Evolutionary conservation across 1,139 yeast genomes (phyloP).

Genomic region (Debaryomyces nepalensis): DNA sequence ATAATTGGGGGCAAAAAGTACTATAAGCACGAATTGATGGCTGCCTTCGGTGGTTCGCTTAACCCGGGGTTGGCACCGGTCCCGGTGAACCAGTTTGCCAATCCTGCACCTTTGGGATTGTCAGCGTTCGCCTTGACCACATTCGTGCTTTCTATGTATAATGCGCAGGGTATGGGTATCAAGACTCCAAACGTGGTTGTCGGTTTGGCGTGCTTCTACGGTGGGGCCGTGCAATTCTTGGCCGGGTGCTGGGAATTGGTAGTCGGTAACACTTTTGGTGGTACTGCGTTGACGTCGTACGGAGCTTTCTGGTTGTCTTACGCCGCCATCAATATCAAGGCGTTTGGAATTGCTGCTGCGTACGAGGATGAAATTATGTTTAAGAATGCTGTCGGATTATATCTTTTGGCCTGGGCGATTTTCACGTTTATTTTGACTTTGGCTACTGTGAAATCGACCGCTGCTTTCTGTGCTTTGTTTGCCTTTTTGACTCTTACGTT

Average conservation of each 20-base stretch:
- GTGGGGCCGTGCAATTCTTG: constrained; percentile 51
- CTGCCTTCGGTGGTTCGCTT: constrained; percentile 40
- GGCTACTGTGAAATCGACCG: constrained; percentile 49
- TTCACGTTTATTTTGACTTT: constrained; percentile 46
- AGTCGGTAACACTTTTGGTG: constrained; percentile 46
- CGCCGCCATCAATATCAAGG: constrained; percentile 38
- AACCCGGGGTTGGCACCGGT: constrained; percentile 44
- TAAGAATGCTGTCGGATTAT: constrained; percentile 45
- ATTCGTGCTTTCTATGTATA: constrained; percentile 48
- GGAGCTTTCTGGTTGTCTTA: constrained; percentile 50
- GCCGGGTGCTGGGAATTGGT: constrained; percentile 59
- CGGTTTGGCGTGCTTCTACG: constrained; percentile 48
- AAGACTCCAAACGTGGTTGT: constrained; percentile 42
- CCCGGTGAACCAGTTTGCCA: constrained; percentile 47
- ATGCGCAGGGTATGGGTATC: constrained; percentile 48
- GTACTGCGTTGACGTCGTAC: constrained; percentile 45
- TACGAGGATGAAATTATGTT: constrained; percentile 43
- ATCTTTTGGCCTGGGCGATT: constrained; percentile 50
- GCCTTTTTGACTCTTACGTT: constrained; percentile 43
- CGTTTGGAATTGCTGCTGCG: constrained; percentile 61
- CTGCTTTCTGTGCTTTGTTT: constrained; percentile 43
- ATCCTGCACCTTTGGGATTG: constrained; percentile 67
- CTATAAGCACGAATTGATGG: constrained; percentile 34
- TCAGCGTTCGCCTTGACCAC: constrained; percentile 58
- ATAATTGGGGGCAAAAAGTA: constrained; percentile 31